These are phyloP conservation scores for Solanum lycopersicoides DNA, from an alignment of 257 asterid genomes.

Conservation along the genomic window DNA sequence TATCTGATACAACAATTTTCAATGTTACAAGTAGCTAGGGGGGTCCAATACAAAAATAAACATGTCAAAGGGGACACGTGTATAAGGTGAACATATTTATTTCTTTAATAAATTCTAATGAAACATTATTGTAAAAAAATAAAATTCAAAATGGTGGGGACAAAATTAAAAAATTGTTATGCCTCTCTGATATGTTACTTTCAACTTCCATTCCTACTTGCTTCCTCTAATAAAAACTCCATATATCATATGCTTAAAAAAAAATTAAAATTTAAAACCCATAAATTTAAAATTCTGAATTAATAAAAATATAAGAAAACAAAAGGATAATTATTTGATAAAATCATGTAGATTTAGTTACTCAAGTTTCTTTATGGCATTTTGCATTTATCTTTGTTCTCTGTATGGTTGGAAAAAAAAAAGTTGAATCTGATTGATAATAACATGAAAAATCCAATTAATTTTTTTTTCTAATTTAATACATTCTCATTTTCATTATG, in stretches of 20 bases:
- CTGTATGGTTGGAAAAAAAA: not conserved
- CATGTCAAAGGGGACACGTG: constrained; percentile 20
- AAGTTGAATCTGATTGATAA: not conserved
- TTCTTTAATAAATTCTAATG: not conserved
- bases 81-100: not conserved
- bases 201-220: constrained; percentile 4
- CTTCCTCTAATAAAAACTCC: not conserved
- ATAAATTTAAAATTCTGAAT: not conserved
- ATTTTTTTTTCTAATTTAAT: not conserved
- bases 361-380: constrained; percentile 8
- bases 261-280: not conserved
- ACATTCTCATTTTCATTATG: not conserved
- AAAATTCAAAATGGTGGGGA: not conserved
- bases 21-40: not conserved
- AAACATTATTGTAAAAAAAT: not conserved
- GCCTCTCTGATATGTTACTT: constrained; percentile 2
- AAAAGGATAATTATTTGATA: constrained; percentile 5
- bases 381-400: not conserved
- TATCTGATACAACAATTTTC: not conserved
- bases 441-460: not conserved
- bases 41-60: not conserved
- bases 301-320: not conserved
- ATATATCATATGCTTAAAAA: not conserved
- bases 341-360: constrained; percentile 11
- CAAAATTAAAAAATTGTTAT: not conserved